Percentiles rank a stretch among this genome's conserved stretches.
Evolutionary conservation across 2,329 filamentous ascomycete species (phyloP).

Genomic region (Aspergillus ruber): DNA sequence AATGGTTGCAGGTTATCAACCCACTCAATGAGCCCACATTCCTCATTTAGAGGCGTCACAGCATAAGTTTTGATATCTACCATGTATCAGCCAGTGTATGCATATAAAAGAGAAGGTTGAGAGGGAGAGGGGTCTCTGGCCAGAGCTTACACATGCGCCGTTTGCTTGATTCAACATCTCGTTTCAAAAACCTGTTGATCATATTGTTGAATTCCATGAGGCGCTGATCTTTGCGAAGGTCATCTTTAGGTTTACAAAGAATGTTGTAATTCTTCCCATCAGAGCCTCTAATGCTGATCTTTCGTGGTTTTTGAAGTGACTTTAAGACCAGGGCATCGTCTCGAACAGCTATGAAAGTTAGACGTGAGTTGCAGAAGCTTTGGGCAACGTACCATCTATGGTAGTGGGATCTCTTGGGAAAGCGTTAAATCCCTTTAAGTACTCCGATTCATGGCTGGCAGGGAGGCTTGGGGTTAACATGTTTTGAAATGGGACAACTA

Average conservation of each 20-base stretch:
- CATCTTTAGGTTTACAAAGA: slow-evolving; percentile 95
- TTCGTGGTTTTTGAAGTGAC: slow-evolving; percentile 86
- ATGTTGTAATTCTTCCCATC: slow-evolving; percentile 85
- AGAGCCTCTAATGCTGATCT: slow-evolving; percentile 78
- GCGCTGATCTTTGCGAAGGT: slow-evolving; percentile 92
- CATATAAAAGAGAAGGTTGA: not conserved
- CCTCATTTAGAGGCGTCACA: slow-evolving; percentile 93
- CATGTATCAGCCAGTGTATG: slow-evolving; percentile 4
- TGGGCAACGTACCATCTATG: slow-evolving; percentile 50
- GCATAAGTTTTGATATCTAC: slow-evolving; percentile 87
- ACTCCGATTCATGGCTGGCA: slow-evolving; percentile 60
- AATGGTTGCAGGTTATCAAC: slow-evolving; percentile 92
- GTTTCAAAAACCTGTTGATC: slow-evolving; percentile 91
- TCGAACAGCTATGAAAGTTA: slow-evolving; percentile 50
- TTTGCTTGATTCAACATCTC: slow-evolving; percentile 82
- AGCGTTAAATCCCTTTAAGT: slow-evolving; percentile 66
- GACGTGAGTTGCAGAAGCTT: not conserved
- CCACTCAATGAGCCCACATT: slow-evolving; percentile 98
- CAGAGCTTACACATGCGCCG: slow-evolving; percentile 63
- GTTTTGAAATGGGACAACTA: slow-evolving; percentile 84
- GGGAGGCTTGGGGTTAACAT: slow-evolving; percentile 80
- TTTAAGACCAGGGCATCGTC: slow-evolving; percentile 87
- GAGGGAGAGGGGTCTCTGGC: not conserved
- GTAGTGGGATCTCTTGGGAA: slow-evolving; percentile 83
- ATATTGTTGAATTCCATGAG: slow-evolving; percentile 99